Conservation (phyloP, 306 rosid genomes). For the Quercus glauca region DNA sequence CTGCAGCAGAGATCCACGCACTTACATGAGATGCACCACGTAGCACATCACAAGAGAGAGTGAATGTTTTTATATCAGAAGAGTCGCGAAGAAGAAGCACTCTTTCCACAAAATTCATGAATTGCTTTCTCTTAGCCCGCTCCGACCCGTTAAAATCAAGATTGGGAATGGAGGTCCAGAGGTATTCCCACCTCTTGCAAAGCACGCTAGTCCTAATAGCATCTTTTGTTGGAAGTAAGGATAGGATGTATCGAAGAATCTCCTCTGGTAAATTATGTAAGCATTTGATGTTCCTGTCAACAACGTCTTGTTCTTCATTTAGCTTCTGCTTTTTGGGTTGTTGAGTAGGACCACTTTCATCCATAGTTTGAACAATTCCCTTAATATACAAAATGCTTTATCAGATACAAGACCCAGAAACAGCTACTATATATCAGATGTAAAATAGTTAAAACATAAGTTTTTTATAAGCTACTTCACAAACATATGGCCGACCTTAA, state of each 20-base stretch:
- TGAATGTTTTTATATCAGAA: background rate
- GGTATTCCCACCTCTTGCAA: too few species aligned
- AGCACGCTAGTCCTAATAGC: background rate
- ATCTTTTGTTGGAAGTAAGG: background rate
- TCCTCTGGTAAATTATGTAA: too few species aligned
- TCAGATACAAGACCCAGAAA: too few species aligned
- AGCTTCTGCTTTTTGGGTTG: background rate
- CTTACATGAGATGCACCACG: background rate
- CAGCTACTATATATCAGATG: too few species aligned
- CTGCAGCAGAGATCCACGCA: background rate
- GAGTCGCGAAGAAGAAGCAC: background rate
- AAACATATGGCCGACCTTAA: too few species aligned
- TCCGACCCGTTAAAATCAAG: background rate
- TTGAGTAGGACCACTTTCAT: background rate
- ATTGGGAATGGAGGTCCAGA: too few species aligned
- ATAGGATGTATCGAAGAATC: too few species aligned
- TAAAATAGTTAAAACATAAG: too few species aligned
- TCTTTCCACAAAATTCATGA: background rate
- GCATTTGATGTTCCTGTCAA: background rate
- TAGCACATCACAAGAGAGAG: background rate
- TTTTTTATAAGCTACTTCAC: too few species aligned
- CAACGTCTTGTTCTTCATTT: background rate
- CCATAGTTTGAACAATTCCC: background rate
- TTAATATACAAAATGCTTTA: too few species aligned
- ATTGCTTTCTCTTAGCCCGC: background rate